A percentile compares a stretch with the other conserved stretches of the same genome.
These are phyloP conservation scores for Lactifluus echinatus DNA, from an alignment of 768 basidiomycete genomes.

Conservation along the genomic window DNA sequence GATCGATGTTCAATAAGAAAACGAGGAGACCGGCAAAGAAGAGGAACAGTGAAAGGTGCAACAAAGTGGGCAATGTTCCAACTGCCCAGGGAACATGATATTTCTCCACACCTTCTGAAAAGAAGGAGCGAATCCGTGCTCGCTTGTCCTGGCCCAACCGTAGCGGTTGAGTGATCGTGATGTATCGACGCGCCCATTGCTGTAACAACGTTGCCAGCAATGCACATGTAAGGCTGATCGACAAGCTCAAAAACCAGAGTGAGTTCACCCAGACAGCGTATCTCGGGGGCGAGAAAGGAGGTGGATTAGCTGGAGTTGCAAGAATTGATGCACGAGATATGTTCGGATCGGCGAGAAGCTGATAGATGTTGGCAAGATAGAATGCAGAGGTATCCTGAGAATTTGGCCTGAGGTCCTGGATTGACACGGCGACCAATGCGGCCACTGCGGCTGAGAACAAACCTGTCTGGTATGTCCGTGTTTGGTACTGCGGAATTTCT, in stretches of 20 bases:
- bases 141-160: neutral
- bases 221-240: neutral
- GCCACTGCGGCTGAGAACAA: neutral
- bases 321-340: neutral
- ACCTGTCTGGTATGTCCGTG: no score
- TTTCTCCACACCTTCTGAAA: neutral
- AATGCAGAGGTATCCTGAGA: neutral
- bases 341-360: neutral
- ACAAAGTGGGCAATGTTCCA: conserved; percentile 1
- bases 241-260: conserved; percentile 7
- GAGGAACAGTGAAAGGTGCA: conserved; percentile 12
- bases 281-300: neutral
- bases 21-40: conserved; percentile 11
- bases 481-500: no score
- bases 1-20: conserved; percentile 3
- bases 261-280: conserved; percentile 3
- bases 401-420: neutral
- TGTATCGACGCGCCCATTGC: conserved; percentile 1
- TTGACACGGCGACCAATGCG: neutral
- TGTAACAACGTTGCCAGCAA: conserved; percentile 3
- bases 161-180: neutral
- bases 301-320: neutral
- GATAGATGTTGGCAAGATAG: neutral
- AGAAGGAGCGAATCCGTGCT: neutral
- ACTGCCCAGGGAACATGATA: neutral